A percentile compares a stretch with the other conserved stretches of the same genome.
Evolutionary conservation across 2,329 filamentous ascomycete genomes (phyloP).

Genomic region (Westerdykella ornata): DNA sequence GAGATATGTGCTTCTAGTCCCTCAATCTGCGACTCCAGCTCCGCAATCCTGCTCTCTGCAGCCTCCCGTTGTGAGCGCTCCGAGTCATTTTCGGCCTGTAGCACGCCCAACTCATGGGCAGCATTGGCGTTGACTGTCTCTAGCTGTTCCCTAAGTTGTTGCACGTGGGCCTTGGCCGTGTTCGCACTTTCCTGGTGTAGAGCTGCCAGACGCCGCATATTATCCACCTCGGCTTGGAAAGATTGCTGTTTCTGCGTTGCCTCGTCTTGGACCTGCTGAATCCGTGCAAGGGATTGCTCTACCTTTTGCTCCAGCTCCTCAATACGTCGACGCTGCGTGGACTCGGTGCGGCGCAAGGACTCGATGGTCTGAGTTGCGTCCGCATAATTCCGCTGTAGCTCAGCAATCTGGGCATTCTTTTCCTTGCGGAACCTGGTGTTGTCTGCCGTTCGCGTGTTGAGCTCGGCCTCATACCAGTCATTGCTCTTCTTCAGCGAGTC

Average conservation of each 20-base stretch:
- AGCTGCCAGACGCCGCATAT: conserved; percentile 71
- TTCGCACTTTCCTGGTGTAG: conserved; percentile 70
- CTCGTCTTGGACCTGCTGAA: conserved; percentile 80
- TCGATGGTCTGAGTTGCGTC: conserved; percentile 74
- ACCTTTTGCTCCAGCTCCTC: conserved; percentile 80
- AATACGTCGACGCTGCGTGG: conserved; percentile 70
- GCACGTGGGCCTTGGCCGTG: conserved; percentile 62
- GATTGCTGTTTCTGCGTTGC: conserved; percentile 76
- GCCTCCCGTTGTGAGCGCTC: conserved; percentile 54
- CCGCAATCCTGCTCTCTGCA: conserved; percentile 56
- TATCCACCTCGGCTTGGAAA: conserved; percentile 80
- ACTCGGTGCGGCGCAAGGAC: conserved; percentile 69
- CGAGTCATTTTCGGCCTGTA: conserved; percentile 46
- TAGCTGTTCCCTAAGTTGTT: conserved; percentile 59
- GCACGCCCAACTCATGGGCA: conserved; percentile 49
- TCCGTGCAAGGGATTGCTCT: conserved; percentile 72
- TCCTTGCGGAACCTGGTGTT: conserved; percentile 88
- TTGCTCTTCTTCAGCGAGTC: conserved; percentile 82
- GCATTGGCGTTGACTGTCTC: conserved; percentile 62
- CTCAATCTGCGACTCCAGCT: conserved; percentile 58
- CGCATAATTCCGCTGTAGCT: conserved; percentile 82
- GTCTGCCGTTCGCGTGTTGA: conserved; percentile 84
- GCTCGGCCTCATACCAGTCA: conserved; percentile 86
- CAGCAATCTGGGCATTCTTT: conserved; percentile 81
- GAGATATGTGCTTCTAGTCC: conserved; percentile 52